A percentile compares a stretch with the other conserved stretches of the same genome.
Conservation (phyloP, 1,139 yeast species). For the Candida neerlandica region DNA sequence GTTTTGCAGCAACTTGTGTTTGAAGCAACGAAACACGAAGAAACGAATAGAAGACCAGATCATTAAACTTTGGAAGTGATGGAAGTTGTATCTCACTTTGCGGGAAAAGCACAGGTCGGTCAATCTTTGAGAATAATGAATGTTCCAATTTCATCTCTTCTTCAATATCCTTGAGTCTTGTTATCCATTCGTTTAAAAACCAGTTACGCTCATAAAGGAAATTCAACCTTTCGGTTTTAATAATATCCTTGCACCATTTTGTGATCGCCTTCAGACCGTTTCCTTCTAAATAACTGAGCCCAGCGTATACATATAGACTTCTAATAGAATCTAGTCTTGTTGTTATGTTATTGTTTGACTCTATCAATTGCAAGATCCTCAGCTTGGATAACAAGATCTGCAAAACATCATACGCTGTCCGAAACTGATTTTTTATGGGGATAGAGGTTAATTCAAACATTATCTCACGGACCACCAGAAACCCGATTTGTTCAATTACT, state of each 20-base stretch:
- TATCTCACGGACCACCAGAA: constrained; percentile 8
- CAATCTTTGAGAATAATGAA: constrained; percentile 6
- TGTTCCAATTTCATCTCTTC: neutral
- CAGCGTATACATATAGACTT: constrained; percentile 1
- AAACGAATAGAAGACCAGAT: neutral
- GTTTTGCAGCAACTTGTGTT: neutral
- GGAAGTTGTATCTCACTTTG: constrained; percentile 5
- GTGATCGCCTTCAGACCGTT: neutral
- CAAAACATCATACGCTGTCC: neutral
- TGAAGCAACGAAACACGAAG: neutral
- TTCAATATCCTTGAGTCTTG: neutral
- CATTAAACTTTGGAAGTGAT: constrained; percentile 2
- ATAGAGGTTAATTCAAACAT: neutral
- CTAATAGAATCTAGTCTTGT: neutral
- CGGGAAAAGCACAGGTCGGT: constrained; percentile 2
- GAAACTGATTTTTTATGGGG: neutral
- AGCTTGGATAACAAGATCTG: neutral
- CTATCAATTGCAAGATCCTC: neutral
- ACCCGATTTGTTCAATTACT: constrained; percentile 9
- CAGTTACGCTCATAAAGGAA: constrained; percentile 7
- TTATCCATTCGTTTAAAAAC: neutral
- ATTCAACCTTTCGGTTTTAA: neutral
- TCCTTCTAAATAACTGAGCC: neutral
- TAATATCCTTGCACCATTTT: neutral
- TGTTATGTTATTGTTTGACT: neutral